Evolutionary conservation across 169 alveolate genomes (phyloP), one percentile per base, ranked within the genome.

Genomic region (Pseudocohnilembus persalinus): DNA sequence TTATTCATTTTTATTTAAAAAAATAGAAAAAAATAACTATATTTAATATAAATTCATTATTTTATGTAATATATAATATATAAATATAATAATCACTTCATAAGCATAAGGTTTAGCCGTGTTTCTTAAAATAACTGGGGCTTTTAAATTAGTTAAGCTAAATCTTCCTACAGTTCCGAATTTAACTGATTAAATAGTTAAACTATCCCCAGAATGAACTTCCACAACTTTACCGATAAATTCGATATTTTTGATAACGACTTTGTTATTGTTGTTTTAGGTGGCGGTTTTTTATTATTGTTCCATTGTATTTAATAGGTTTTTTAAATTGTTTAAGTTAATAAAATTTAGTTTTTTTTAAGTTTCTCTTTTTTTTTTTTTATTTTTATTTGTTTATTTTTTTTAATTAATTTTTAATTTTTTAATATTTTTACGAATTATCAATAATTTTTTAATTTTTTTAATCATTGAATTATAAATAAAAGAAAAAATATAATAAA

Each of bases 141-240:
- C 95, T 82, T 91, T 91, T 29, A 94, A 82, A 75, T 93, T 90
- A 4, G 95, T 92, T 73, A 94, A 88, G 88, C 91, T 92, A 1
- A 94, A 87, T 89, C 97, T 88, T 31, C 82, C 80, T 64, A 31
- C 75, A 80, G 88, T 86, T 29, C 87, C 88, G 15, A 84, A 84
- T 32, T 85, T 82, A 65, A 85, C 89, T 85, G 91, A 85, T 75
- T 81, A 85, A 32, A 94, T 91, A 29, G 96, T 92, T 20, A 94
- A 73, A 49, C 93, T 83, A 88, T 94, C 97, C 15, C 97, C 97
- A 32, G 97, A 92, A 83, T 94, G 95, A 0, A 92, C 93, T 84
- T 92, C 95, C 33, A 88, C 80, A 0, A 92, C 92, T 65, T 75
- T 83, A 28, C 92, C 95, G 1, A 68, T 74, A 32, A 89, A 92